phyloP scores from a whole-genome alignment of 805 yeast species.

The Debaryomyces castellii region DNA sequence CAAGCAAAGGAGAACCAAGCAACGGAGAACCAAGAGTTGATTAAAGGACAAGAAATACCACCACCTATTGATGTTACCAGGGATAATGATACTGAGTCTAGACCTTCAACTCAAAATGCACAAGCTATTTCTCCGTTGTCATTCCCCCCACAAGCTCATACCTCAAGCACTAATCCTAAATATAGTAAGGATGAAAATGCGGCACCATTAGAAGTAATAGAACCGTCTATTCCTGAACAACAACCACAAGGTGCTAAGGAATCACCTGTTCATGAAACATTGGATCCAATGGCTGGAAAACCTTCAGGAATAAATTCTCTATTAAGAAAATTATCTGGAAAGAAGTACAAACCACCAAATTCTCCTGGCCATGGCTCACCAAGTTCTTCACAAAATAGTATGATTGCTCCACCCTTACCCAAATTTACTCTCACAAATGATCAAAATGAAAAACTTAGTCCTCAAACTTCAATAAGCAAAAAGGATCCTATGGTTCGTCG shows the following conservation, averaged over 20 bases:
- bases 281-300: slow-evolving; percentile 32
- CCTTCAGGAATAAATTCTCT: slow-evolving; percentile 33
- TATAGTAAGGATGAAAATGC: slow-evolving; percentile 13
- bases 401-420: slow-evolving; percentile 10
- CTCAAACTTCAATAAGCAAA: slow-evolving; percentile 11
- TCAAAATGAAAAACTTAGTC: slow-evolving; percentile 10
- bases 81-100: background rate
- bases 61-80: background rate
- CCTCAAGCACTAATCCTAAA: slow-evolving; percentile 20
- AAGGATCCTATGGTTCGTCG: slow-evolving; percentile 53
- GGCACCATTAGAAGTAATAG: slow-evolving; percentile 7
- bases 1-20: background rate
- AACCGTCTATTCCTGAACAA: slow-evolving; percentile 22
- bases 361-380: slow-evolving; percentile 4
- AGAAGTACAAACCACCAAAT: slow-evolving; percentile 22
- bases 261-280: slow-evolving; percentile 21
- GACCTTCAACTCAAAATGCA: slow-evolving; percentile 1
- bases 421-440: slow-evolving; percentile 11
- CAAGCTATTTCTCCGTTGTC: slow-evolving; percentile 19
- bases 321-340: slow-evolving; percentile 36
- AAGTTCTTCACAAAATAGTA: slow-evolving; percentile 5
- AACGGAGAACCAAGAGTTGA: background rate
- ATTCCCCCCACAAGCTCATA: slow-evolving; percentile 42
- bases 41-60: slow-evolving; percentile 5
- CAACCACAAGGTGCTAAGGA: slow-evolving; percentile 26